These are phyloP conservation scores for Lactarius quietus DNA, from an alignment of 768 basidiomycete genomes.

Conservation along the genomic window DNA sequence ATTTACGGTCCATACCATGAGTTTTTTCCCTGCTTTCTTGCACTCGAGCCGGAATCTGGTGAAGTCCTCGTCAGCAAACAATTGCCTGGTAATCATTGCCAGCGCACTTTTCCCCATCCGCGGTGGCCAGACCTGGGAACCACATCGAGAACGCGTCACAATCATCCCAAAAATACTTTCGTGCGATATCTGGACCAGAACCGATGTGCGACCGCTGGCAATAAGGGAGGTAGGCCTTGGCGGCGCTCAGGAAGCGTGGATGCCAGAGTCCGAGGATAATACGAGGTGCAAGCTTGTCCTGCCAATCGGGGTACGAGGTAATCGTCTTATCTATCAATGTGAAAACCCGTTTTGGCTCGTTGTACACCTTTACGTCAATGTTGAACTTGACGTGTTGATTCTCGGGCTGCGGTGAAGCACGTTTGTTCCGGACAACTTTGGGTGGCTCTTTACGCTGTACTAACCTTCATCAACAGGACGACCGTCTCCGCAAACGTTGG, in stretches of 20 bases:
- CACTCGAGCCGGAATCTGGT: constrained; percentile 77
- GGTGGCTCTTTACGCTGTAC: constrained; percentile 25
- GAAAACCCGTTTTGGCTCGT: constrained; percentile 86
- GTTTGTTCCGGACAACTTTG: constrained; percentile 9
- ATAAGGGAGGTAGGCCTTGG: constrained; percentile 73
- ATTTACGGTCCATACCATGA: constrained; percentile 98
- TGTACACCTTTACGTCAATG: constrained; percentile 92
- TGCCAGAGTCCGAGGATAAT: constrained; percentile 87
- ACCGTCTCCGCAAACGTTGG: constrained; percentile 89
- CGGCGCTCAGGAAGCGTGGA: constrained; percentile 79
- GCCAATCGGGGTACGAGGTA: constrained; percentile 62
- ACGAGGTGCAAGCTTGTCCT: constrained; percentile 72
- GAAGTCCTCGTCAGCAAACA: background rate
- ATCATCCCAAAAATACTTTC: constrained; percentile 85
- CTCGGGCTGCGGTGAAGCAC: constrained; percentile 48
- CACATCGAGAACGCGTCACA: constrained; percentile 85
- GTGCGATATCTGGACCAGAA: constrained; percentile 61
- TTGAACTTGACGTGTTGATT: constrained; percentile 75
- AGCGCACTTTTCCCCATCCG: constrained; percentile 65
- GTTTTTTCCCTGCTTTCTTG: constrained; percentile 68
- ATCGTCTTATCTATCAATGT: constrained; percentile 69
- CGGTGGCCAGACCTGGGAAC: constrained; percentile 66
- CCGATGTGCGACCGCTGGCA: constrained; percentile 87
- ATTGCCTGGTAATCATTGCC: background rate
- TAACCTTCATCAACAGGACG: constrained; percentile 70